Conservation (phyloP, 768 basidiomycete genomes). For the Boletus pseudopeckii region DNA sequence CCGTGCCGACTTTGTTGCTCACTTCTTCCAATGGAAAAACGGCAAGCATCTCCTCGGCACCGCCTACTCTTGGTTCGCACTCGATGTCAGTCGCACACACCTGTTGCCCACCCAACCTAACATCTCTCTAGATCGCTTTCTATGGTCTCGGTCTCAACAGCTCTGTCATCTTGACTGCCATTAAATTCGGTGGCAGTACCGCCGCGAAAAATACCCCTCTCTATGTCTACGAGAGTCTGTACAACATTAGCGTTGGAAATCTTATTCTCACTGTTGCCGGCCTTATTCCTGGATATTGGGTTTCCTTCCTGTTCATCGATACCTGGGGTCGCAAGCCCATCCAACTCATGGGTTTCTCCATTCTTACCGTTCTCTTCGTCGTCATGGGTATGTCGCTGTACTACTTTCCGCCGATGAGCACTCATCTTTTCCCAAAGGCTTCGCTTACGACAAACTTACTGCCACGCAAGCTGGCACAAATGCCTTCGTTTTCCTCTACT, state of each 20-base stretch:
- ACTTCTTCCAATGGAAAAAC: constrained; percentile 77
- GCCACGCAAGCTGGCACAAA: constrained; percentile 40
- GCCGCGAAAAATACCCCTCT: constrained; percentile 26
- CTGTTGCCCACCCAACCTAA: neutral
- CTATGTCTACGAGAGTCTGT: constrained; percentile 53
- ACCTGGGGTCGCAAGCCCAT: constrained; percentile 79
- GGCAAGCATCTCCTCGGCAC: constrained; percentile 75
- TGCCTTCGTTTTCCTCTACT: constrained; percentile 80
- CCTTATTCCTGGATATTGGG: constrained; percentile 74
- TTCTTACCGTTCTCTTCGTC: constrained; percentile 64
- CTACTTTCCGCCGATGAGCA: neutral
- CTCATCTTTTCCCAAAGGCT: constrained; percentile 42
- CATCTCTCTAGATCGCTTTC: constrained; percentile 62
- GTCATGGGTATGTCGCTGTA: constrained; percentile 53
- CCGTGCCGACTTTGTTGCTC: constrained; percentile 58
- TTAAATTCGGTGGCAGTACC: constrained; percentile 54
- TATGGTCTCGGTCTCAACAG: constrained; percentile 89
- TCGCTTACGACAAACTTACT: constrained; percentile 58
- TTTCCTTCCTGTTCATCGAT: constrained; percentile 62
- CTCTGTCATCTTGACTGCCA: constrained; percentile 66
- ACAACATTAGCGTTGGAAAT: constrained; percentile 71
- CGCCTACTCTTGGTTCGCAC: constrained; percentile 85
- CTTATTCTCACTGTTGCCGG: constrained; percentile 74
- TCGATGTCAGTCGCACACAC: constrained; percentile 53
- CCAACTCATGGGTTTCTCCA: constrained; percentile 71